These are phyloP conservation scores for Pyricularia sp. DNA, from an alignment of 2,329 filamentous ascomycete genomes.

Conservation along the genomic window DNA sequence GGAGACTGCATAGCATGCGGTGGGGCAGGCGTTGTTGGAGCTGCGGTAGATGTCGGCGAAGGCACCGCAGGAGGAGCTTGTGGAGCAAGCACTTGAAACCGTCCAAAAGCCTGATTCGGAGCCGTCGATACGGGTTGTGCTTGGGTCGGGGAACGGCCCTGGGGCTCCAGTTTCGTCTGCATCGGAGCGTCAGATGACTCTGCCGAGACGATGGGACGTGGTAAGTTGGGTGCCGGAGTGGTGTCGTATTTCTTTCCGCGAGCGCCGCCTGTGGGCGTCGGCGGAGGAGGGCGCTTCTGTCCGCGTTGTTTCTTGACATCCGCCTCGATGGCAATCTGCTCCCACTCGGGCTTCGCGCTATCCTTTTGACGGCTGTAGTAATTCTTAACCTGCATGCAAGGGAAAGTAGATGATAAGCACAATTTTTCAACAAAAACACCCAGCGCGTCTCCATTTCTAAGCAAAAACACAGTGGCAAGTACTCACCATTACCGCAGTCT, in stretches of 20 bases:
- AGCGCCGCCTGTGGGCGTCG: conserved; percentile 42
- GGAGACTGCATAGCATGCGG: conserved; percentile 19
- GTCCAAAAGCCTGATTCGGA: conserved; percentile 13
- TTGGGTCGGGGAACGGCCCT: conserved; percentile 17
- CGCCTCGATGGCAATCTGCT: conserved; percentile 48
- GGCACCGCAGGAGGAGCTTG: conserved; percentile 22
- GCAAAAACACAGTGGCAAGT: background rate
- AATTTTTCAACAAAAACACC: background rate
- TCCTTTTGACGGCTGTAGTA: conserved; percentile 56
- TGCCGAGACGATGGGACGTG: conserved; percentile 25
- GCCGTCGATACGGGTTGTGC: conserved; percentile 11
- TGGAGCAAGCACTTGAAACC: conserved; percentile 21
- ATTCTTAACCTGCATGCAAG: conserved; percentile 50
- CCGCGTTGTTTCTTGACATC: conserved; percentile 45
- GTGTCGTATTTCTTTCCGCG: conserved; percentile 43
- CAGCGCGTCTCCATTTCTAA: background rate
- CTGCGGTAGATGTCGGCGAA: conserved; percentile 12
- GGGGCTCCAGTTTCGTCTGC: conserved; percentile 34
- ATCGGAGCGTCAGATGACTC: conserved; percentile 36
- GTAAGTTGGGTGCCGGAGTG: conserved; percentile 26
- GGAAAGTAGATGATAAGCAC: conserved; percentile 16
- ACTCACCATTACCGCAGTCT: conserved; percentile 76
- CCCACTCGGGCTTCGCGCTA: conserved; percentile 46
- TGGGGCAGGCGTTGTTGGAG: conserved; percentile 11
- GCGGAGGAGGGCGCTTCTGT: conserved; percentile 51